phyloP scores from a whole-genome alignment of 73 alveolate genomes.

The Effrenium voratum region DNA sequence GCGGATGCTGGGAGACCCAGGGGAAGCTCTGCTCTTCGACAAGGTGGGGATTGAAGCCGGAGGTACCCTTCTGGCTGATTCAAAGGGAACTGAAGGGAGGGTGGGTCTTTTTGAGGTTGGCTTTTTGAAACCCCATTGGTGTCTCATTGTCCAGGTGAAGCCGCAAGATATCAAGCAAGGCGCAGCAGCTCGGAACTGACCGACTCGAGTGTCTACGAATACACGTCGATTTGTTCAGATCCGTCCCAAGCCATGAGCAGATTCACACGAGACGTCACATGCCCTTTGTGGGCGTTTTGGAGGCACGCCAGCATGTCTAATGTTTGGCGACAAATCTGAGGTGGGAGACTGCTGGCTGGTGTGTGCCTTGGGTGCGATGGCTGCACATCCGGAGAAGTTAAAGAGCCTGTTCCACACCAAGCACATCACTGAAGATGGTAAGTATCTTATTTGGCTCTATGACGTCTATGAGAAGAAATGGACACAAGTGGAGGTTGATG shows the following conservation, averaged over 20 bases:
- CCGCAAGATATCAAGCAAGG: conserved; percentile 63
- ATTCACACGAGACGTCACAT: not conserved
- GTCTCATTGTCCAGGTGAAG: conserved; percentile 53
- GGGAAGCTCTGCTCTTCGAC: not conserved
- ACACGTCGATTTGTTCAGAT: not conserved
- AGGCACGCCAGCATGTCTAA: not conserved
- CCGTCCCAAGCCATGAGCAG: not conserved
- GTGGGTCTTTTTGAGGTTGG: no score
- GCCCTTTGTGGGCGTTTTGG: not conserved
- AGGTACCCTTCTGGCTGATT: no score
- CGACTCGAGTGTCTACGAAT: not conserved
- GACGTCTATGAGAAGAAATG: conserved; percentile 42
- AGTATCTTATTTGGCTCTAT: conserved; percentile 35
- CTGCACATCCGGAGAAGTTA: conserved; percentile 36
- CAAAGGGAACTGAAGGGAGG: no score
- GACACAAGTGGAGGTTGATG: conserved; percentile 44
- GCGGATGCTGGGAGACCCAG: not conserved
- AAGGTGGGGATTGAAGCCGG: not conserved
- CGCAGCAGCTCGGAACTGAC: not conserved
- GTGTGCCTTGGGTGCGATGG: conserved; percentile 38
- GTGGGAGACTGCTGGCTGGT: conserved; percentile 81
- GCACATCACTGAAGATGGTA: conserved; percentile 60
- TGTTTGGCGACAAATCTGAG: not conserved
- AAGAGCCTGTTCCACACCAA: conserved; percentile 34
- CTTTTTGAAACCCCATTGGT: no score